Evolutionary conservation across 2,329 filamentous ascomycete genomes (phyloP).

Genomic region (Fusarium musae): DNA sequence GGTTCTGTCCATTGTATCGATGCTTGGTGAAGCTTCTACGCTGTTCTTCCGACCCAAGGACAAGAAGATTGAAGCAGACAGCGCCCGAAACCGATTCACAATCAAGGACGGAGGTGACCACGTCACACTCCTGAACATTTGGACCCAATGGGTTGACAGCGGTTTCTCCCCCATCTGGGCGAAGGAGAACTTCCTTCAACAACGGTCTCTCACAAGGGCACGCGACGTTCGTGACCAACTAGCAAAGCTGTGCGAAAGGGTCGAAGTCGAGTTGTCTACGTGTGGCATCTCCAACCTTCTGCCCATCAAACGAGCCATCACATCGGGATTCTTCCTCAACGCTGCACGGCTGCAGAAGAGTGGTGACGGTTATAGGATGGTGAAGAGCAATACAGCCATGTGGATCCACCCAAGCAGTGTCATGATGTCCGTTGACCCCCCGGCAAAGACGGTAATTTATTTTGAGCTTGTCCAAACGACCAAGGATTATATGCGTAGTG

Average conservation of each 20-base stretch:
- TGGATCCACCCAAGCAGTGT: slow-evolving; percentile 92
- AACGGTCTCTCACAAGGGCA: slow-evolving; percentile 86
- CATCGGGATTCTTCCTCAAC: slow-evolving; percentile 94
- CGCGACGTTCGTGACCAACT: slow-evolving; percentile 94
- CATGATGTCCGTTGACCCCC: slow-evolving; percentile 80
- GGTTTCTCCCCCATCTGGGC: slow-evolving; percentile 91
- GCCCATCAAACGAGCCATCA: slow-evolving; percentile 88
- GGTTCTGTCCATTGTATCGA: slow-evolving; percentile 90
- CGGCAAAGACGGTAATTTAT: slow-evolving; percentile 85
- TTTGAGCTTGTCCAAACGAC: slow-evolving; percentile 84
- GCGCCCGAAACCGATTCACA: slow-evolving; percentile 87
- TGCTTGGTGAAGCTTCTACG: slow-evolving; percentile 88
- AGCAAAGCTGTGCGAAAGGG: slow-evolving; percentile 89
- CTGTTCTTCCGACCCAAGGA: slow-evolving; percentile 97
- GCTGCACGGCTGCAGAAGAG: slow-evolving; percentile 84
- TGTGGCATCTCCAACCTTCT: slow-evolving; percentile 75
- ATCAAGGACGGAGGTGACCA: slow-evolving; percentile 93
- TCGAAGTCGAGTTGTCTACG: slow-evolving; percentile 80
- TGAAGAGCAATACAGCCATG: slow-evolving; percentile 89
- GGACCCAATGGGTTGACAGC: slow-evolving; percentile 93
- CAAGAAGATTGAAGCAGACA: slow-evolving; percentile 96
- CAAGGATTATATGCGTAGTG: slow-evolving; percentile 93
- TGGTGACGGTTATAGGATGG: slow-evolving; percentile 88
- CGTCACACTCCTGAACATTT: slow-evolving; percentile 88
- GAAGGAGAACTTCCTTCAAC: slow-evolving; percentile 93